These are phyloP conservation scores for Plantago coronopus DNA, from an alignment of 305 asterid species.

Conservation along the genomic window DNA sequence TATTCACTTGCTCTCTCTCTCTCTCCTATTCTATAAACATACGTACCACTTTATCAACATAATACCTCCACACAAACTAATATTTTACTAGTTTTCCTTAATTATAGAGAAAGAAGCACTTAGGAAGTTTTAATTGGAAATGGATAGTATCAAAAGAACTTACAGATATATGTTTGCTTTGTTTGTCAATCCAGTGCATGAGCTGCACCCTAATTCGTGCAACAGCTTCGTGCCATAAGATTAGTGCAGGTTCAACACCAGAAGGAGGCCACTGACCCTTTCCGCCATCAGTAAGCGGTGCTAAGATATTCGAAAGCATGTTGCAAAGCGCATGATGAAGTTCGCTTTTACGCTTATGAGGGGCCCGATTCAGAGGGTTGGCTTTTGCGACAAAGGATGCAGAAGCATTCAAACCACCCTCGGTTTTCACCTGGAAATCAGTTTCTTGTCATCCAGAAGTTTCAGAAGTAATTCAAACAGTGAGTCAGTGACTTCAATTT, in stretches of 20 bases:
- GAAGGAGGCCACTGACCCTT: conserved; percentile 98
- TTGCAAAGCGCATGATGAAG: conserved; percentile 97
- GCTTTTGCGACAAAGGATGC: conserved; percentile 99
- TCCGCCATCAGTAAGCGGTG: conserved; percentile 96
- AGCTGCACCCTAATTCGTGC: conserved; percentile 91
- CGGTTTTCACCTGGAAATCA: conserved; percentile 86
- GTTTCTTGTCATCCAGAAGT: conserved; percentile 30
- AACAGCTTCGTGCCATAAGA: conserved; percentile 98
- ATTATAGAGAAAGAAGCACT: too few species aligned
- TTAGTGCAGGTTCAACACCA: conserved; percentile 92
- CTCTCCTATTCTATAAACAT: too few species aligned
- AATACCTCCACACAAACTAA: too few species aligned
- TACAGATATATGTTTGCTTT: conserved; percentile 95
- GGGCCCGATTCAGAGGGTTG: conserved; percentile 92
- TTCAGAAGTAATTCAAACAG: conserved; percentile 23
- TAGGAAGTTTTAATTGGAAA: too few species aligned
- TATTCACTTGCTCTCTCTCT: too few species aligned
- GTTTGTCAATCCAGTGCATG: conserved; percentile 97
- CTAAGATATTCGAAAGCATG: conserved; percentile 98
- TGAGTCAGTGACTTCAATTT: conserved; percentile 23
- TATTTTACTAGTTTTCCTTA: too few species aligned
- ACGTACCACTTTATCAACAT: too few species aligned
- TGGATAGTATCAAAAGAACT: conserved; percentile 34
- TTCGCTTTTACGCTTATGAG: conserved; percentile 97
- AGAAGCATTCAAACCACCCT: conserved; percentile 97